Evolutionary conservation across 257 asterid genomes (phyloP), one percentile per base, ranked within the genome.

Genomic region (Solanum sparsipilum): DNA sequence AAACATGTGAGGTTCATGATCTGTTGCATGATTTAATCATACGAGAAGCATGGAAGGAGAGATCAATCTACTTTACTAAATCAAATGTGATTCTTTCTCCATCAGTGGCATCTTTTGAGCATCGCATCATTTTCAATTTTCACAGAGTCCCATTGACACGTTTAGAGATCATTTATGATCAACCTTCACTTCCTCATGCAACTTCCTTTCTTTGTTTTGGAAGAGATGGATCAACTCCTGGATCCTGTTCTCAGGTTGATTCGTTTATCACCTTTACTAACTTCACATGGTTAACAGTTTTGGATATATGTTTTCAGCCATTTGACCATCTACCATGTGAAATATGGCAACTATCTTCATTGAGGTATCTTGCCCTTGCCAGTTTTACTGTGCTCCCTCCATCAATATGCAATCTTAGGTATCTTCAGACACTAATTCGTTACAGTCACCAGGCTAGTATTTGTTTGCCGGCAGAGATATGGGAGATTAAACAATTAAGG

Each of bases 401-500:
- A 44, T 7, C 44, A 27, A 34, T 48, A 13, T 0, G 27, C n/a
- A 39, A n/a, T 16, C 67, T 82, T 82, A 2, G 1, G n/a, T 15
- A 15, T 44, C 86, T 82, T 44, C 86, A 29, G 86, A 82, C 86
- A 48, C 86, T 82, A 34, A 34, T 82, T 82, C 86, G 86, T 29
- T 58, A 44, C 18, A 44, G 67, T 58, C 86, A 82, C 63, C 68
- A 82, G 71, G 70, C 86, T 44, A 82, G 41, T 29, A 52, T 82
- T 44, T 27, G n/a, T 27, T 34, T 82, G 15, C 86, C 86, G 10
- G 71, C 16, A 27, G 36, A 48, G 39, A 82, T 82, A 48, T 82
- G 86, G 71, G 7, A 15, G 71, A 27, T 82, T 10, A 6, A 48
- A 48, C 1, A 4, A 44, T 82, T 82, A 82, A 82, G 86, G 86